Conservation (phyloP, 129 eudicot species). For the Artemisia argyi region DNA sequence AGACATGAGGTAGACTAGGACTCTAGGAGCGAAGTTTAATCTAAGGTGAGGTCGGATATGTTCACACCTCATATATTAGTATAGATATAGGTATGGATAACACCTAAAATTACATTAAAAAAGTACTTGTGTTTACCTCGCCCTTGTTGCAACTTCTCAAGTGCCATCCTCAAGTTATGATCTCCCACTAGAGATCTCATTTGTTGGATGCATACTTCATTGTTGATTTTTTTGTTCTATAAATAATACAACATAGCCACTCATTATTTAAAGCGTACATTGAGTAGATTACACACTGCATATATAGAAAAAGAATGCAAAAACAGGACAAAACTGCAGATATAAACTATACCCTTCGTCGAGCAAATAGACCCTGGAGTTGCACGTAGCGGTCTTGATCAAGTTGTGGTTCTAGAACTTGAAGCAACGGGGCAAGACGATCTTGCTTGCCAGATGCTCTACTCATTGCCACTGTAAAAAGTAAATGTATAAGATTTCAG, state of each 20-base stretch:
- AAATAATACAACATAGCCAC: not conserved
- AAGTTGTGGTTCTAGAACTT: constrained; percentile 71
- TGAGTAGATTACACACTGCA: not conserved
- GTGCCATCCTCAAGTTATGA: constrained; percentile 67
- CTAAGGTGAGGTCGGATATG: too few relatives aligned
- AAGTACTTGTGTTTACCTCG: constrained; percentile 42
- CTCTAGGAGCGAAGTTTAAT: too few relatives aligned
- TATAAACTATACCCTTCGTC: constrained; percentile 45
- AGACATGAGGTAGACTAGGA: too few relatives aligned
- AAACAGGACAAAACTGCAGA: not conserved
- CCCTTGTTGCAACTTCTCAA: constrained; percentile 60
- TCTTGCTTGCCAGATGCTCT: constrained; percentile 47
- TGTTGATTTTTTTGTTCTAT: constrained; percentile 38
- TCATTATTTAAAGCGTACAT: not conserved
- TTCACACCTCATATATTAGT: too few relatives aligned
- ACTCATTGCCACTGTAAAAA: constrained; percentile 18
- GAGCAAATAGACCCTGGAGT: constrained; percentile 58
- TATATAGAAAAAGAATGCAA: not conserved
- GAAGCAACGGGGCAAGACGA: constrained; percentile 65
- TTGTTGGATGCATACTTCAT: constrained; percentile 60
- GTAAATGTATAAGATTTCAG: too few relatives aligned
- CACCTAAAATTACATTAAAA: not conserved
- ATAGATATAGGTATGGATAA: too few relatives aligned
- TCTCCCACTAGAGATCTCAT: constrained; percentile 81
- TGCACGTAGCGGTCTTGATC: constrained; percentile 83